Evolutionary conservation across 306 rosid genomes (phyloP), one percentile per base, ranked within the genome.

Genomic region (Cercis canadensis): DNA sequence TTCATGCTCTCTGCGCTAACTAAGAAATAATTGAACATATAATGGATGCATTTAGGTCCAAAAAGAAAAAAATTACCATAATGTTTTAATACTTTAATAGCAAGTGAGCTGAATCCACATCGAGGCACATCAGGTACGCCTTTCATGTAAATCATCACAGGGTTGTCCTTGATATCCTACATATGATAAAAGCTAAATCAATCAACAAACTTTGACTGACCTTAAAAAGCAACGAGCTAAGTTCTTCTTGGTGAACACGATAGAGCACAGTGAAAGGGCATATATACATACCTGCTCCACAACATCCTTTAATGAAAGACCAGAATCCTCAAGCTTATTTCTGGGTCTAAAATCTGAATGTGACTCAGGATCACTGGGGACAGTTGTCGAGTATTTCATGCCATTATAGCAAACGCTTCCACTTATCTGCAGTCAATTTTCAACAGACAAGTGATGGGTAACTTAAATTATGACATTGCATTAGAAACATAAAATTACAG

Each of bases 21-120:
- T 5, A 37, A 37, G 43, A 37, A 37, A 37, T 37, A 5, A 37
- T 37, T 37, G 43, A 6, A 37, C 43, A 37, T 6, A 37, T 24
- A 5, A 37, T 37, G 43, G 7, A 37, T 8, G 7, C 43, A 37
- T 37, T 37, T 2, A 37, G 43, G 6, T 37, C 39, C 4, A 34
- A 34, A 34, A 34, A 37, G 0, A 5, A 6, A 37, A 8, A 5
- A 70, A 84, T 58, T 78, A 83, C 88, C n/a, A 58, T 83, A 83
- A 19, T 4, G 75, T 15, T 69, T 75, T 50, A 86, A 69, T 49
- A 83, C 88, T 74, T 81, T 78, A 5, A 83, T 83, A 46, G 88
- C 90, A 11, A 86, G 82, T 40, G 86, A 79, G 75, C 86, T 83
- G 55, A 83, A 86, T 55, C 90, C 88, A 78, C 90, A 83, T 50